Evolutionary conservation across 768 basidiomycete species (phyloP).

Genomic region (Phaeolepiota aurea): DNA sequence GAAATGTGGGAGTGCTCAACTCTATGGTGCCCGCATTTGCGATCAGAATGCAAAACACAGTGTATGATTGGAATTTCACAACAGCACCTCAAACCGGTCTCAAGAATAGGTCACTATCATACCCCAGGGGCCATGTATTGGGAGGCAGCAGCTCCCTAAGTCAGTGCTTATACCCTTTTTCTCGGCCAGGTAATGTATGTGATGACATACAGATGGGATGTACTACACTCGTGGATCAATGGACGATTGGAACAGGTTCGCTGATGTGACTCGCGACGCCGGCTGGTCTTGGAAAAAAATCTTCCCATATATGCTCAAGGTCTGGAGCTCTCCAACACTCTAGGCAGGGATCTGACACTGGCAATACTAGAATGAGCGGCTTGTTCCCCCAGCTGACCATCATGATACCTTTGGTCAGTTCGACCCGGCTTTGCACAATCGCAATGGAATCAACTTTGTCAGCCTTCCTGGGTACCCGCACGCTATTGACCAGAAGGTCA

Average conservation of each 20-base stretch:
- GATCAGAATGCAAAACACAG: not conserved
- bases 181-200: not conserved
- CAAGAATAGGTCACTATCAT: conserved; percentile 12
- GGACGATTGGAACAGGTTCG: conserved; percentile 2
- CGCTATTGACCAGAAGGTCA: not conserved
- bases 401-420: conserved; percentile 3
- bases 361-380: conserved; percentile 2
- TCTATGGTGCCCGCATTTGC: conserved; percentile 5
- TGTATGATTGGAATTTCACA: conserved; percentile 16
- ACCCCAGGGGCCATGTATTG: conserved; percentile 19
- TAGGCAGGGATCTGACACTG: not conserved
- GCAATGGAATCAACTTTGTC: conserved; percentile 1
- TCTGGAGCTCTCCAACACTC: not conserved
- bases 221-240: conserved; percentile 2
- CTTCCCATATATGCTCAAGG: conserved; percentile 2
- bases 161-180: conserved; percentile 6
- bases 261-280: not conserved
- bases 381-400: not conserved
- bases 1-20: conserved; percentile 2
- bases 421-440: conserved; percentile 1
- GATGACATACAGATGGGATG: conserved; percentile 1
- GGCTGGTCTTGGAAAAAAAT: conserved; percentile 5
- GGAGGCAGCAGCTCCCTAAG: conserved; percentile 24
- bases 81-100: conserved; percentile 14
- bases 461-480: not conserved